These are phyloP conservation scores for Nannochloris sp. DNA, from an alignment of 139 green algal species.

Conservation along the genomic window DNA sequence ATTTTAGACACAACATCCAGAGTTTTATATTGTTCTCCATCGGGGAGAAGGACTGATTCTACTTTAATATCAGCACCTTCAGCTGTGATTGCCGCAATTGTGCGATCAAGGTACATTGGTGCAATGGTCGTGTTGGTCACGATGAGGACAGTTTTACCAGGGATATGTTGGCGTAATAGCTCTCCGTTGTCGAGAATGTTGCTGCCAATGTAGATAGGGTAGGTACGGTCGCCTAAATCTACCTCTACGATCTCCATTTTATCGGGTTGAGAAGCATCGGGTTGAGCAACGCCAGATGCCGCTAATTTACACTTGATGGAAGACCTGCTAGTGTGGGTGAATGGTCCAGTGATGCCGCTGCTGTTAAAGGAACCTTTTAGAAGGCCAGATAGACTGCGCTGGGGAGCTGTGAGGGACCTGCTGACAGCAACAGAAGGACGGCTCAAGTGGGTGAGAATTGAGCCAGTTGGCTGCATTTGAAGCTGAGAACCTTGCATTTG, in stretches of 20 bases:
- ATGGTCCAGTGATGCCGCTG: too few species aligned
- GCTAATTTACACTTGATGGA: too few species aligned
- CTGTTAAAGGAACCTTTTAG: too few species aligned
- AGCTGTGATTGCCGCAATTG: constrained; percentile 12
- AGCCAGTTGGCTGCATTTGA: too few species aligned
- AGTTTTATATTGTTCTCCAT: constrained; percentile 94
- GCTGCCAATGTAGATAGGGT: constrained; percentile 95
- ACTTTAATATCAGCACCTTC: constrained; percentile 26
- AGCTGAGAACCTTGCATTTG: too few species aligned
- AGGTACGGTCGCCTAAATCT: constrained; percentile 79
- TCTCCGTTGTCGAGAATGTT: constrained; percentile 66
- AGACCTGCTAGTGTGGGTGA: too few species aligned
- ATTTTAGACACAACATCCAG: constrained; percentile 73
- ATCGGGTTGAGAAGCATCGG: too few species aligned
- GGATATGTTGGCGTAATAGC: constrained; percentile 79
- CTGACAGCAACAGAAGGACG: too few species aligned
- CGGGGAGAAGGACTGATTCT: constrained; percentile 71
- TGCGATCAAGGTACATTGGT: constrained; percentile 85
- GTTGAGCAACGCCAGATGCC: too few species aligned
- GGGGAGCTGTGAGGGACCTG: too few species aligned
- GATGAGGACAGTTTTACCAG: constrained; percentile 79
- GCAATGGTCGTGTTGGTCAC: constrained; percentile 95
- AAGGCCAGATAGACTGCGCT: too few species aligned
- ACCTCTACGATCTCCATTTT: constrained; percentile 47
- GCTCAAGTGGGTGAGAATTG: too few species aligned